These are phyloP conservation scores for Monascus purpureus DNA, from an alignment of 495 filamentous ascomycete genomes.

Conservation along the genomic window DNA sequence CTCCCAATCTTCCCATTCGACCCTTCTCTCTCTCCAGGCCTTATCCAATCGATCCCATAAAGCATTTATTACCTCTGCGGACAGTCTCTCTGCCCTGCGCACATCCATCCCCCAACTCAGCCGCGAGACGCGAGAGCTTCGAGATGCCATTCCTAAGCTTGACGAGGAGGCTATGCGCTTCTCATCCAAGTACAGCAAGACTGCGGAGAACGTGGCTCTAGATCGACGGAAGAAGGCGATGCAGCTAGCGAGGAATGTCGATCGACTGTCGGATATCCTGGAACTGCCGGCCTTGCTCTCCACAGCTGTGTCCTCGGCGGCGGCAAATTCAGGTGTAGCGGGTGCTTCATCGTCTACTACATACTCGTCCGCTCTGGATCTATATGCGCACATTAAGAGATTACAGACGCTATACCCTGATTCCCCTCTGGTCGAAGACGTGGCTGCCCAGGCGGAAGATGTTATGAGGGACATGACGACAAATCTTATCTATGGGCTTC, in stretches of 20 bases:
- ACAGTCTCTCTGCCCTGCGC: conserved; percentile 58
- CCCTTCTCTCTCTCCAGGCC: conserved; percentile 73
- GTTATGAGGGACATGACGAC: conserved; percentile 83
- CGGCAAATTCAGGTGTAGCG: conserved; percentile 30
- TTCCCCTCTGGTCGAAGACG: conserved; percentile 57
- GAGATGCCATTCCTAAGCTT: conserved; percentile 58
- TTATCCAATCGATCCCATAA: conserved; percentile 89
- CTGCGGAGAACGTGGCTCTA: conserved; percentile 59
- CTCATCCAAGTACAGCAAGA: conserved; percentile 65
- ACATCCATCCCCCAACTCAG: conserved; percentile 53
- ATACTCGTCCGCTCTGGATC: conserved; percentile 81
- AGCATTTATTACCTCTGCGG: conserved; percentile 66
- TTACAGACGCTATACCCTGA: conserved; percentile 70
- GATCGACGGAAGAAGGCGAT: conserved; percentile 68
- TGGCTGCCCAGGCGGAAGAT: conserved; percentile 65
- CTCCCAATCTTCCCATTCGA: conserved; percentile 63
- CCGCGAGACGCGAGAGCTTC: conserved; percentile 47
- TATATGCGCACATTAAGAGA: conserved; percentile 86
- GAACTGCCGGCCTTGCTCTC: conserved; percentile 81
- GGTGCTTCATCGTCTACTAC: conserved; percentile 46
- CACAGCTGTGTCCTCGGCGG: conserved; percentile 51
- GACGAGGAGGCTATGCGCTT: conserved; percentile 69
- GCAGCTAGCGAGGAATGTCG: conserved; percentile 77
- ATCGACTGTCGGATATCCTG: conserved; percentile 78
- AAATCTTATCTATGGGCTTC: conserved; percentile 66